A percentile compares a stretch with the other conserved stretches of the same genome.
phyloP scores from a whole-genome alignment of 2,329 filamentous ascomycete species.

The Pseudogymnoascus sp. region DNA sequence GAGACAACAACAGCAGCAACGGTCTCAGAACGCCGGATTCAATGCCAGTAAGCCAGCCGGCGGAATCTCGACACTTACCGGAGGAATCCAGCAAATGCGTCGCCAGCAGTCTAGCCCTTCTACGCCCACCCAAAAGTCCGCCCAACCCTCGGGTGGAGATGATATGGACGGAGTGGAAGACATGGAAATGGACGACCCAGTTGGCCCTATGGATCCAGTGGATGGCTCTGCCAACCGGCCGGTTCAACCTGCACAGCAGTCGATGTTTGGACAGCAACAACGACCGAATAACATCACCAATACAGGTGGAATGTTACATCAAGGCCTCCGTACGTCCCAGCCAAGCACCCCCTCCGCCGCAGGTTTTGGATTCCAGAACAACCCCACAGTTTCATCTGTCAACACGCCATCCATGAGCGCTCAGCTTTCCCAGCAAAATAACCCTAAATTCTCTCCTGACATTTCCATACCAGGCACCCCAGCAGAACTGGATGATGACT shows the following conservation, averaged over 20 bases:
- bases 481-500: constrained; percentile 65
- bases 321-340: constrained; percentile 76
- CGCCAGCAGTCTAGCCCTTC: constrained; percentile 25
- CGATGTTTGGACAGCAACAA: constrained; percentile 54
- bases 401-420: constrained; percentile 88
- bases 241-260: constrained; percentile 48
- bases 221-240: constrained; percentile 45
- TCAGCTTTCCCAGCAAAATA: constrained; percentile 52
- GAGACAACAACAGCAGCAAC: constrained; percentile 26
- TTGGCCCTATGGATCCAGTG: constrained; percentile 57
- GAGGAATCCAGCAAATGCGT: constrained; percentile 28
- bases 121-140: constrained; percentile 24
- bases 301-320: constrained; percentile 58
- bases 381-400: constrained; percentile 92
- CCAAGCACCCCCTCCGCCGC: constrained; percentile 75
- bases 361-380: constrained; percentile 75
- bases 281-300: constrained; percentile 73
- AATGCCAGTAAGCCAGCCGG: constrained; percentile 19
- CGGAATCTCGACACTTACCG: constrained; percentile 16
- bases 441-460: constrained; percentile 38
- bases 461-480: constrained; percentile 63
- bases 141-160: constrained; percentile 29
- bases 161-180: constrained; percentile 83
- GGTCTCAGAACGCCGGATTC: constrained; percentile 18
- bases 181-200: constrained; percentile 92